Conservation (phyloP, 129 eudicot species). For the sunflower (Helianthus annuus) region HanXRQr2.0-SUNRISE NC_035439.2:125808317-125808816, state of each 20-base stretch:
- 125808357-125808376: conserved; percentile 50
- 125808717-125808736: too few relatives aligned
- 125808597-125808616: conserved; percentile 67
- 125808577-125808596: conserved; percentile 73
- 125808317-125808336: neutral
- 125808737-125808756: too few relatives aligned
- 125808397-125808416: conserved; percentile 68
- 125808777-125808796: too few relatives aligned
- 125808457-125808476: conserved; percentile 63
- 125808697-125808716: too few relatives aligned
- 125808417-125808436: conserved; percentile 60
- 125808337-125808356: conserved; percentile 17
- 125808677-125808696: neutral
- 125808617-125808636: conserved; percentile 85
- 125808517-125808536: conserved; percentile 67
- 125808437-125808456: conserved; percentile 61
- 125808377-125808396: conserved; percentile 66
- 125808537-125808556: conserved; percentile 87
- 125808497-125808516: conserved; percentile 76
- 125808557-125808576: conserved; percentile 69
- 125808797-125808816: too few relatives aligned
- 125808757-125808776: too few relatives aligned
- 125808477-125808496: conserved; percentile 67
- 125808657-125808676: conserved; percentile 56
- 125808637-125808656: conserved; percentile 91